phyloP scores from a whole-genome alignment of 768 basidiomycete species.

The Tulasnella sp. region DNA sequence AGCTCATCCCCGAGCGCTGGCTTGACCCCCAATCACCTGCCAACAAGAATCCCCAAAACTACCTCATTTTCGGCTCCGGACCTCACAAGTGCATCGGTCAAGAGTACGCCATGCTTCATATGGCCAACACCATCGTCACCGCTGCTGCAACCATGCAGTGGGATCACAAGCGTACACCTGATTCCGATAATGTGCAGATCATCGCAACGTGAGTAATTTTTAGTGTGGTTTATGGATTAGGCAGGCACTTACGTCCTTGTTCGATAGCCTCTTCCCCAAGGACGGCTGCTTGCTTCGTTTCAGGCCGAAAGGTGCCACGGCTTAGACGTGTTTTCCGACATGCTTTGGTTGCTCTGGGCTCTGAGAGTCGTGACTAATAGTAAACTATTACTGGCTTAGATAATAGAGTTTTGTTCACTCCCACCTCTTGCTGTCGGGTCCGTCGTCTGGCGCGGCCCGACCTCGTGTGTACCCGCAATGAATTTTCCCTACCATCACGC shows the following conservation, averaged over 20 bases:
- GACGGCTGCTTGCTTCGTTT: conserved; percentile 80
- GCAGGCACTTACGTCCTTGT: background rate
- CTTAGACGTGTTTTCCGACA: background rate
- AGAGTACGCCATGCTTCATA: conserved; percentile 89
- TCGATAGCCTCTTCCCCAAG: conserved; percentile 66
- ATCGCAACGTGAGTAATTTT: conserved; percentile 56
- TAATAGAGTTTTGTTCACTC: background rate
- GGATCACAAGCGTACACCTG: conserved; percentile 73
- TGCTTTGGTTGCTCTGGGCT: background rate
- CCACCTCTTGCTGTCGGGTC: background rate
- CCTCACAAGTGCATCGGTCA: conserved; percentile 88
- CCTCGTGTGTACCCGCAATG: background rate
- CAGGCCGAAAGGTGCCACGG: conserved; percentile 36
- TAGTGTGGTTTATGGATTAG: background rate
- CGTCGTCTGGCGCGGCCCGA: background rate
- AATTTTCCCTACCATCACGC: background rate
- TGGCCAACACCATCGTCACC: conserved; percentile 72
- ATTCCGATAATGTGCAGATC: conserved; percentile 77
- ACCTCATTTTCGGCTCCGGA: conserved; percentile 88
- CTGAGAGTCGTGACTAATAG: background rate
- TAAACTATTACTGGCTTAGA: background rate
- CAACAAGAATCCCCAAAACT: conserved; percentile 82
- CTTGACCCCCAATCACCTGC: conserved; percentile 70
- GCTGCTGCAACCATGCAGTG: conserved; percentile 72
- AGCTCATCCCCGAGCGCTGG: conserved; percentile 84